Percentiles rank a stretch among this genome's conserved stretches.
These are phyloP conservation scores for Sideroxylon spinosum DNA, from an alignment of 179 eudicot genomes.

Conservation along the genomic window DNA sequence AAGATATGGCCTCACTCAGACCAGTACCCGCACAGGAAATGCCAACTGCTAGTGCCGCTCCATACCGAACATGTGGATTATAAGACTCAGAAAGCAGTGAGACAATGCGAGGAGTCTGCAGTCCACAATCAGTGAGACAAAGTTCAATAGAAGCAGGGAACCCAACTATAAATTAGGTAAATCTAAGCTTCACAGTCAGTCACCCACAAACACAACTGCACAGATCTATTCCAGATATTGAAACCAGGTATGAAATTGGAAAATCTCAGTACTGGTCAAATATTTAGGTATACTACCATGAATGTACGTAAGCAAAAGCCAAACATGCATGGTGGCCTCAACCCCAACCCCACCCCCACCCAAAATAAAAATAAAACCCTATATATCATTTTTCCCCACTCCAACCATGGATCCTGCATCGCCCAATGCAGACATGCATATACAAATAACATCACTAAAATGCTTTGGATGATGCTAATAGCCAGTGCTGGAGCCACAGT, in stretches of 20 bases:
- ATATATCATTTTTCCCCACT: no score
- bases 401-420: no score
- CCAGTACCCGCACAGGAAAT: conserved; percentile 99
- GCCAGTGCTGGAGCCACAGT: no score
- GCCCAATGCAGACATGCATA: neutral
- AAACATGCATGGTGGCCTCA: no score
- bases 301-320: no score
- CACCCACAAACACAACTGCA: neutral
- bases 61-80: conserved; percentile 99
- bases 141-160: neutral
- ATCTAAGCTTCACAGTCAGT: neutral
- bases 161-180: neutral
- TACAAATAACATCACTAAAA: neutral
- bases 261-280: neutral
- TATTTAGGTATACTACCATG: neutral
- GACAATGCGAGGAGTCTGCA: conserved; percentile 92
- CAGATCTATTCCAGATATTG: neutral
- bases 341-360: no score
- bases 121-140: conserved; percentile 11
- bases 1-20: conserved; percentile 87
- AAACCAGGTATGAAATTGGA: neutral
- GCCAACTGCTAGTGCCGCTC: conserved; percentile 97
- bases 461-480: neutral
- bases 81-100: conserved; percentile 88
- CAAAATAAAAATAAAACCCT: no score